phyloP scores from a whole-genome alignment of 257 asterid species.

The Solanum medicagineum region DNA sequence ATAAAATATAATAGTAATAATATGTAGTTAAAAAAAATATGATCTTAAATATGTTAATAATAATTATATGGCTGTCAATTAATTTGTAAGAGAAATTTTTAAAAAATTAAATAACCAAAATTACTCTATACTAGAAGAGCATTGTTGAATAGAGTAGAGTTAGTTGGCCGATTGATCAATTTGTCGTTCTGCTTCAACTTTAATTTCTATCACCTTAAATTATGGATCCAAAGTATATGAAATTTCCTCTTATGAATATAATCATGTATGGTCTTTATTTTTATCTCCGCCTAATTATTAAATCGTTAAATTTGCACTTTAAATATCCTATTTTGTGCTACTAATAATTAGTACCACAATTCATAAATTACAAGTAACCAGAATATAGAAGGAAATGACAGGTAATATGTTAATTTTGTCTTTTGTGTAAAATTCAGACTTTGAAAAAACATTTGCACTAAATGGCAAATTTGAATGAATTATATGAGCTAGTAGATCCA shows the following conservation, averaged over 20 bases:
- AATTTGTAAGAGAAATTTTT: too few relatives aligned
- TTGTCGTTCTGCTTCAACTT: too few relatives aligned
- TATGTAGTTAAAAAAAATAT: too few relatives aligned
- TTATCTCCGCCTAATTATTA: background rate
- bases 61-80: too few relatives aligned
- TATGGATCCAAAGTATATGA: background rate
- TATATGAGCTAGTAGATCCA: background rate
- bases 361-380: background rate
- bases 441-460: background rate
- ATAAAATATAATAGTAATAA: too few relatives aligned
- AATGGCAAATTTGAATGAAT: constrained; percentile 6
- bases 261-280: background rate
- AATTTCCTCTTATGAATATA: background rate
- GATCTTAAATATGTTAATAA: too few relatives aligned
- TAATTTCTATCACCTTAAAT: background rate
- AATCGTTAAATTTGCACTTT: background rate
- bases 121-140: too few relatives aligned
- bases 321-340: background rate
- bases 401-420: background rate
- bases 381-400: background rate
- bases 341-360: background rate
- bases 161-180: too few relatives aligned
- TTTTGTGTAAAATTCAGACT: background rate
- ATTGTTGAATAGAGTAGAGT: too few relatives aligned
- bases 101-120: too few relatives aligned